phyloP scores from a whole-genome alignment of 441 rosid species.

The Mallotus japonicus region DNA sequence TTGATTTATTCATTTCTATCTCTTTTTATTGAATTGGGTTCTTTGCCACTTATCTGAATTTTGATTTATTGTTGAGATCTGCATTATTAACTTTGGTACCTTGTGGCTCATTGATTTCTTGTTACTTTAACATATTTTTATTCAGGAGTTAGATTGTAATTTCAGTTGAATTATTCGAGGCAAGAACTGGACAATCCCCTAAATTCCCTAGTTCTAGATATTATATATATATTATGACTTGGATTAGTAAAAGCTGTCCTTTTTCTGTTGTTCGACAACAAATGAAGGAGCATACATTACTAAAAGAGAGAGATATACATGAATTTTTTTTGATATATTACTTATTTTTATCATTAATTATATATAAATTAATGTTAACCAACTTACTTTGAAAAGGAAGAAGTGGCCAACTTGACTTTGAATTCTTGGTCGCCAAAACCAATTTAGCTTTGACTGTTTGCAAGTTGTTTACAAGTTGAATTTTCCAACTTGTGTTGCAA shows the following conservation, averaged over 20 bases:
- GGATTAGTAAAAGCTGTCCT: background rate
- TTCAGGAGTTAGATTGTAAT: background rate
- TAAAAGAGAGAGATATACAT: no score
- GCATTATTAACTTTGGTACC: background rate
- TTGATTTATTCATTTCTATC: background rate
- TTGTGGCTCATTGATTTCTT: background rate
- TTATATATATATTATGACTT: background rate
- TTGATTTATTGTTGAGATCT: conserved; percentile 4
- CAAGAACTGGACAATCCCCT: background rate
- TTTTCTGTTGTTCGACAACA: background rate
- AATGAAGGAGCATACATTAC: background rate
- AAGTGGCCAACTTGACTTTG: no score
- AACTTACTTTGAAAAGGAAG: no score
- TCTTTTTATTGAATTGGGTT: conserved; percentile 11
- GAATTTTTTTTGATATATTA: no score
- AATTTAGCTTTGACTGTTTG: no score
- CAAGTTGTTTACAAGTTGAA: no score
- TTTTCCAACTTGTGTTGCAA: no score
- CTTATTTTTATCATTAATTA: no score
- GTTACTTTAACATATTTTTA: background rate
- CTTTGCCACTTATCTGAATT: background rate
- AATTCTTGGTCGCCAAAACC: no score
- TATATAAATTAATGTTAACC: no score
- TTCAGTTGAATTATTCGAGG: background rate
- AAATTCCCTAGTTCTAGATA: background rate